phyloP scores from a whole-genome alignment of 768 basidiomycete genomes.

The Tylopilus intermedius region DNA sequence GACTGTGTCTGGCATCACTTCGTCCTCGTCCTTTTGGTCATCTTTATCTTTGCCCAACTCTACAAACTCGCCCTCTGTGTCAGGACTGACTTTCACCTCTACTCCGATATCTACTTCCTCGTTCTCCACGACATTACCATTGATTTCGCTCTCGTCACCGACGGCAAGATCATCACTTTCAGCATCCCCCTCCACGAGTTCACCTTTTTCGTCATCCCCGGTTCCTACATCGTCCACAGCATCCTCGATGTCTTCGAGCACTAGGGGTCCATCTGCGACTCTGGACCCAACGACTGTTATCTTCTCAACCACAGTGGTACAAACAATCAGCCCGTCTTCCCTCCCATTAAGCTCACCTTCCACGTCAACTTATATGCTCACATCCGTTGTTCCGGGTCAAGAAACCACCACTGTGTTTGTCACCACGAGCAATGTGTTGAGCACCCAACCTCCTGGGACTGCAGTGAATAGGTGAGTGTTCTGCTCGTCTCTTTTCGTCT shows the following conservation, averaged over 20 bases:
- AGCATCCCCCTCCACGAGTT: background rate
- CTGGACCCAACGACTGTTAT: constrained; percentile 10
- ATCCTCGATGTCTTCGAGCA: background rate
- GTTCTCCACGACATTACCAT: background rate
- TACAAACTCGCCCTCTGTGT: background rate
- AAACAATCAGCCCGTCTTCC: background rate
- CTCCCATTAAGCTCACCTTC: background rate
- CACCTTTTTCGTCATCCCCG: background rate
- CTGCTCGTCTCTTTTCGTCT: background rate
- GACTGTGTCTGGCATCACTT: background rate
- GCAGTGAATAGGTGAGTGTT: constrained; percentile 14
- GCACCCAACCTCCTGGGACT: constrained; percentile 14
- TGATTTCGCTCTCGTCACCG: background rate
- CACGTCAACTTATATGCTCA: constrained; percentile 20
- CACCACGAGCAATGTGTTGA: constrained; percentile 22
- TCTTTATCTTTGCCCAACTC: background rate
- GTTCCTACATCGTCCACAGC: background rate
- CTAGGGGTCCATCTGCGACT: background rate
- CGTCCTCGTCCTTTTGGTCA: background rate
- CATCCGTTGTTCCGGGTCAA: constrained; percentile 14
- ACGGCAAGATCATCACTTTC: background rate
- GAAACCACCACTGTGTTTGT: constrained; percentile 16
- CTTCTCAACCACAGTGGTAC: constrained; percentile 12
- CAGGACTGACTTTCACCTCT: background rate
- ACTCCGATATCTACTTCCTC: background rate